Evolutionary conservation across 164 flowering plant genomes (phyloP), one percentile per base, ranked within the genome.

Genomic region (Litsea cubeba): DNA sequence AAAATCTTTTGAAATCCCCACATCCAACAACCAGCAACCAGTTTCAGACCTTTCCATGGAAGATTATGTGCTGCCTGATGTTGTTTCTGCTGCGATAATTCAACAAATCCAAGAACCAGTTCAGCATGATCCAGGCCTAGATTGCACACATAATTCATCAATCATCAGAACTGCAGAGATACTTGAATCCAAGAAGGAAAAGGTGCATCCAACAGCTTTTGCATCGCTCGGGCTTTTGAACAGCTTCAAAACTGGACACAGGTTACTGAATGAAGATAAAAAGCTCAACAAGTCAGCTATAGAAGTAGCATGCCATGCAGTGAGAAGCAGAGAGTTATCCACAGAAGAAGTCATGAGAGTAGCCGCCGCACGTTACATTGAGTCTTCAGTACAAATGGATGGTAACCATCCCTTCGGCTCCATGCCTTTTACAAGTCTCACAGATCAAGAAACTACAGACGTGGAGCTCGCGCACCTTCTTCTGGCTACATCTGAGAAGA

Each of bases 401-500:
- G 81, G 71, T 64, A 66, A 64, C 71, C 74, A 80, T 74, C 87
- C 85, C 11, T 82, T 75, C 67, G 72, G 74, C 5, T 72, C 62
- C 22, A 74, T 79, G 32, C 64, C 84, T 46, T 77, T 76, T 0
- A 40, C 46, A 54, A 79, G 82, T 23, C 82, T 82, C 22, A 74
- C 82, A 2, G 77, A 69, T 2, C 85, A 85, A 22, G 87, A 84
- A 69, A 71, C 23, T 12, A 72, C 69, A 69, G 82, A 81, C n/a
- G 85, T 87, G 11, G 81, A 81, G 25, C 86, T 88, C 2, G 85
- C 79, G 1, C 78, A 75, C 8, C 62, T 82, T 57, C 90, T 88
- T 69, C 74, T 90, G 2, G 76, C 87, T 26, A 72, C 84, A 15
- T 90, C 88, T 4, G 90, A 88, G 81, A 85, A 83, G 71, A 77